Evolutionary conservation across 768 basidiomycete genomes (phyloP).

Genomic region (Rhizopogon sp.): DNA sequence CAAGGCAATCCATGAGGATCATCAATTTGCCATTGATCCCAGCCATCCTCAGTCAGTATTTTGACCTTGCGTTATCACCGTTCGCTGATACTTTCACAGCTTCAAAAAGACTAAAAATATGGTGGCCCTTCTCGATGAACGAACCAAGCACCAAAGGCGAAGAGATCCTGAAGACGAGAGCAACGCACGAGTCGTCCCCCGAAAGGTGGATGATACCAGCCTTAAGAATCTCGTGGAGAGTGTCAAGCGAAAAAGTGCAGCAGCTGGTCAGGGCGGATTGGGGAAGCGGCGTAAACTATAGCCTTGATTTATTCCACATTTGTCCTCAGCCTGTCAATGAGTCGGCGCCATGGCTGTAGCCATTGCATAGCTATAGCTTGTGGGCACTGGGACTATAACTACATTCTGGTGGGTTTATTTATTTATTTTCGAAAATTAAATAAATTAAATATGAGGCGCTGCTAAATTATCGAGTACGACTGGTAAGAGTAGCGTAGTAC

Average conservation of each 20-base stretch:
- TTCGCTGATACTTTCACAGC: slow-evolving; percentile 33
- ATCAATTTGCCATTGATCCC: slow-evolving; percentile 93
- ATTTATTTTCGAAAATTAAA: too few relatives aligned
- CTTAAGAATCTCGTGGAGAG: slow-evolving; percentile 75
- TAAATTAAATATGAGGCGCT: too few relatives aligned
- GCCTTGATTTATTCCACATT: not conserved
- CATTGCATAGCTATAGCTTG: too few relatives aligned
- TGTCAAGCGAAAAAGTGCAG: slow-evolving; percentile 73
- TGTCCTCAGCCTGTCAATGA: not conserved
- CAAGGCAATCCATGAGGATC: slow-evolving; percentile 81
- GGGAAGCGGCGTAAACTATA: slow-evolving; percentile 38
- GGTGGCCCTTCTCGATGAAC: slow-evolving; percentile 78
- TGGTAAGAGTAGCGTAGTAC: too few relatives aligned
- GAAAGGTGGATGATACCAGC: slow-evolving; percentile 26
- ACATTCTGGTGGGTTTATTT: too few relatives aligned
- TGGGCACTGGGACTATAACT: too few relatives aligned
- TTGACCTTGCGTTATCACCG: not conserved
- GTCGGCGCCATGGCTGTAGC: not conserved
- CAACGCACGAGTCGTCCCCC: not conserved
- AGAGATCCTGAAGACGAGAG: slow-evolving; percentile 8
- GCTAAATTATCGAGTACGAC: too few relatives aligned
- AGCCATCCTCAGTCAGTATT: slow-evolving; percentile 86
- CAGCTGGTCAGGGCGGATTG: slow-evolving; percentile 18
- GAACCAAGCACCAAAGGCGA: slow-evolving; percentile 57
- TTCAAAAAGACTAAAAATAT: slow-evolving; percentile 94